Evolutionary conservation across 148 eudicot species (phyloP).

Genomic region (Salicornia ramosissima): DNA sequence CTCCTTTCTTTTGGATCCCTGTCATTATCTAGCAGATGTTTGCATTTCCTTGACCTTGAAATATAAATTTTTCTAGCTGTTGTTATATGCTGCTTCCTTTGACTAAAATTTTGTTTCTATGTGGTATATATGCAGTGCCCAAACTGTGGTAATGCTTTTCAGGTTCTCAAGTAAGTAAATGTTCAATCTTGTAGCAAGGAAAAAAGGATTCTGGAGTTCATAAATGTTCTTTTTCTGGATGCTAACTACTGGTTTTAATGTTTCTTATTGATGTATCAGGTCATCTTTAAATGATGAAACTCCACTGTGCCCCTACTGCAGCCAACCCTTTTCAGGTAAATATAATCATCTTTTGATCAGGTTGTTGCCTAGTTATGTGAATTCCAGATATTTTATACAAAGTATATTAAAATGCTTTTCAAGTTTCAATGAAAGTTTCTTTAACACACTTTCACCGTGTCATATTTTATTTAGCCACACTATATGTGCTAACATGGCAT

Average conservation of each 20-base stretch:
- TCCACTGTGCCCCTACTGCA: constrained; percentile 81
- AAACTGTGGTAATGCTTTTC: constrained; percentile 79
- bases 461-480: too few relatives aligned
- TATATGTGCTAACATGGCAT: neutral
- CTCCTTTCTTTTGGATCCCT: neutral
- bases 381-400: neutral
- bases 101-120: constrained; percentile 11
- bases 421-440: neutral
- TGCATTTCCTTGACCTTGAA: neutral
- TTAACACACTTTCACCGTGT: too few relatives aligned
- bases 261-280: constrained; percentile 36
- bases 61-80: neutral
- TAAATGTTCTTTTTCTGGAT: constrained; percentile 8
- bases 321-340: constrained; percentile 88
- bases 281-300: constrained; percentile 62
- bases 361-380: constrained; percentile 3
- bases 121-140: constrained; percentile 67
- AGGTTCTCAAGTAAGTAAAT: constrained; percentile 69
- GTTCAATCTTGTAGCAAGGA: constrained; percentile 6
- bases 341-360: neutral
- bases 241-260: constrained; percentile 1
- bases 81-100: neutral
- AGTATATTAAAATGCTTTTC: neutral
- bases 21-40: neutral
- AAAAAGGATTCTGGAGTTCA: constrained; percentile 2